A percentile compares a stretch with the other conserved stretches of the same genome.
phyloP scores from a whole-genome alignment of 495 filamentous ascomycete genomes.

The Annulohypoxylon nitens region DNA sequence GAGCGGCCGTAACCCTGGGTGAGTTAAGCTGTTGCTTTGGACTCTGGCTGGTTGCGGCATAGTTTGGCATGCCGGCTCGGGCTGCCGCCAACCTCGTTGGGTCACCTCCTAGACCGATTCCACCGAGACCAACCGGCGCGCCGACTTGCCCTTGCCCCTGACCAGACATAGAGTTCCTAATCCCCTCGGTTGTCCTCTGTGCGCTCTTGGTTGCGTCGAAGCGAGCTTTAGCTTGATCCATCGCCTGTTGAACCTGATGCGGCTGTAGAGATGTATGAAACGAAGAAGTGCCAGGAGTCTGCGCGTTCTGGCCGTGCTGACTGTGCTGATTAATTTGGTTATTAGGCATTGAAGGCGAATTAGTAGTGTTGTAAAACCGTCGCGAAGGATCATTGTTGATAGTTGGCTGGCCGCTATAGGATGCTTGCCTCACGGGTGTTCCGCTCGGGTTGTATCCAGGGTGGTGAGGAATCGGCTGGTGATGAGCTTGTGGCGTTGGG shows the following conservation, averaged over 20 bases:
- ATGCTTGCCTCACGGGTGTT: constrained; percentile 52
- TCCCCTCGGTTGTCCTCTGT: constrained; percentile 45
- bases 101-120: constrained; percentile 50
- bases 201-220: constrained; percentile 57
- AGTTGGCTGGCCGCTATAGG: constrained; percentile 51
- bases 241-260: constrained; percentile 48
- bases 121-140: constrained; percentile 49
- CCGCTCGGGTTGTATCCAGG: constrained; percentile 43
- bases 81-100: constrained; percentile 42
- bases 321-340: constrained; percentile 32
- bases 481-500: constrained; percentile 46
- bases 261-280: constrained; percentile 50
- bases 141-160: constrained; percentile 49
- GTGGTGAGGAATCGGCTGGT: constrained; percentile 41
- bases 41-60: constrained; percentile 35
- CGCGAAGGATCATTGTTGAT: constrained; percentile 43
- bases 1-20: constrained; percentile 20
- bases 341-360: constrained; percentile 44
- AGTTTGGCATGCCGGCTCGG: constrained; percentile 44
- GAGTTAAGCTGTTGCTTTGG: constrained; percentile 39
- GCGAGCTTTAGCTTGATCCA: constrained; percentile 62
- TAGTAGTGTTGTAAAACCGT: constrained; percentile 35
- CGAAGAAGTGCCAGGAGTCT: constrained; percentile 49
- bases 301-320: constrained; percentile 45
- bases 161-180: constrained; percentile 44